A percentile compares a stretch with the other conserved stretches of the same genome.
Conservation (phyloP, 139 green algal species). For the Chlamydomonas sphaeroides region DNA sequence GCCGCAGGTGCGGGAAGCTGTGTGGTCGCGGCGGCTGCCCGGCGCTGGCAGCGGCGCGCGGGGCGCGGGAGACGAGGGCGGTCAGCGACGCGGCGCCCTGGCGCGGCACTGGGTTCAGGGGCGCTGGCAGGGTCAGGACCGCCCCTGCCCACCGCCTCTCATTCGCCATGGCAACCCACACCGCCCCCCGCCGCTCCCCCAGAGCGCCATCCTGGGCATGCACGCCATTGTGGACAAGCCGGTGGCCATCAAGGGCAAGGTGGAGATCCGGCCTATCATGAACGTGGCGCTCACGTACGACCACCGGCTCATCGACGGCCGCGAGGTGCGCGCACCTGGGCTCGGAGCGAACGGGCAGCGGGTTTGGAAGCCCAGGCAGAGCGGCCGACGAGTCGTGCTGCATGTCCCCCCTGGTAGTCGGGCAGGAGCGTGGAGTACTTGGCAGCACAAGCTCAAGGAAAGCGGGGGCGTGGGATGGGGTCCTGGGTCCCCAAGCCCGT, state of each 20-base stretch:
- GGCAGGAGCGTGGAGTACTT: too few species aligned
- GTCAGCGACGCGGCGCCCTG: too few species aligned
- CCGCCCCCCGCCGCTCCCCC: neutral
- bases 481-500: too few species aligned
- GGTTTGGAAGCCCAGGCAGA: too few species aligned
- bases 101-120: neutral
- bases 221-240: constrained; percentile 90
- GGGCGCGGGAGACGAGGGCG: too few species aligned
- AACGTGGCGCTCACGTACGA: constrained; percentile 99
- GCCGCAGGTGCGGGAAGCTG: constrained; percentile 78
- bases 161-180: neutral
- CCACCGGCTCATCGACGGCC: constrained; percentile 97
- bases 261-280: constrained; percentile 96
- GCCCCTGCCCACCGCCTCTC: neutral
- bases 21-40: too few species aligned
- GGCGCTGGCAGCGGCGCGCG: too few species aligned
- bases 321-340: constrained; percentile 68
- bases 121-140: neutral
- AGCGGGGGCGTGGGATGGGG: too few species aligned
- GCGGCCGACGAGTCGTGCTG: too few species aligned
- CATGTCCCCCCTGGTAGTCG: too few species aligned
- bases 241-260: constrained; percentile 81
- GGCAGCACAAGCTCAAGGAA: too few species aligned
- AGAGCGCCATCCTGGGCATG: constrained; percentile 94
- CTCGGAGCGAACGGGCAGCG: too few species aligned